A percentile compares a stretch with the other conserved stretches of the same genome.
phyloP scores from a whole-genome alignment of 1,139 yeast species.

The Geotrichum klebahnii region DNA sequence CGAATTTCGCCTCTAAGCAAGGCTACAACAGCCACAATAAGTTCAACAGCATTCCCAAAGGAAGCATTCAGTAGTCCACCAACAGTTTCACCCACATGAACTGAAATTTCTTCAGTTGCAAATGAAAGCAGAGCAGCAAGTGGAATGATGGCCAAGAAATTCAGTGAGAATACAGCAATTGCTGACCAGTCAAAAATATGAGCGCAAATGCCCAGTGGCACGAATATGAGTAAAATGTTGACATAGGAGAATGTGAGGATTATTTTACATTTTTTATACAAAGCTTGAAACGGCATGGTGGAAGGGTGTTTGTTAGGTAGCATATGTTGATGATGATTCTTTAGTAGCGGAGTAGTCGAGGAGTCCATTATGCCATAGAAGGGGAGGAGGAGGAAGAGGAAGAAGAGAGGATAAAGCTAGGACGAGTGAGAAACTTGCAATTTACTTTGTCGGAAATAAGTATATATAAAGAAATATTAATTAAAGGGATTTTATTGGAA shows the following conservation, averaged over 20 bases:
- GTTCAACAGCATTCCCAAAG: slow-evolving; percentile 90
- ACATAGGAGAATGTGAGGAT: slow-evolving; percentile 46
- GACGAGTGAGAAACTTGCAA: too few relatives aligned
- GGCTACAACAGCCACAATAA: slow-evolving; percentile 90
- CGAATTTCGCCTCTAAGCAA: slow-evolving; percentile 78
- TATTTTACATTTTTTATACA: slow-evolving; percentile 10
- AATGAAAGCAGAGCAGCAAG: slow-evolving; percentile 83
- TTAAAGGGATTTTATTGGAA: too few relatives aligned
- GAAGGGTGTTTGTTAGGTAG: too few relatives aligned
- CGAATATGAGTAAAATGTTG: slow-evolving; percentile 71
- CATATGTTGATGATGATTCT: too few relatives aligned
- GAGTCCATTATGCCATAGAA: too few relatives aligned
- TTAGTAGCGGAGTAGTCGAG: too few relatives aligned
- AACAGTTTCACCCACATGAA: slow-evolving; percentile 64
- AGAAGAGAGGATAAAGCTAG: too few relatives aligned
- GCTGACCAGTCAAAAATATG: slow-evolving; percentile 60
- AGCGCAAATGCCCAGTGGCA: slow-evolving; percentile 79
- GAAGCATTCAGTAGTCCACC: slow-evolving; percentile 95
- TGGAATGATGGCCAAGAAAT: slow-evolving; percentile 88
- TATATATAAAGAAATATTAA: too few relatives aligned
- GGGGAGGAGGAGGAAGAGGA: too few relatives aligned
- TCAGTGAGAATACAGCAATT: slow-evolving; percentile 60
- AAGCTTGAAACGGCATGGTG: too few relatives aligned
- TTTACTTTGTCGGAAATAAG: too few relatives aligned
- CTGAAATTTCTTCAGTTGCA: slow-evolving; percentile 90